Evolutionary conservation across 805 yeast genomes (phyloP), one percentile per base, ranked within the genome.

Genomic region (Monosporozyma aquatica): DNA sequence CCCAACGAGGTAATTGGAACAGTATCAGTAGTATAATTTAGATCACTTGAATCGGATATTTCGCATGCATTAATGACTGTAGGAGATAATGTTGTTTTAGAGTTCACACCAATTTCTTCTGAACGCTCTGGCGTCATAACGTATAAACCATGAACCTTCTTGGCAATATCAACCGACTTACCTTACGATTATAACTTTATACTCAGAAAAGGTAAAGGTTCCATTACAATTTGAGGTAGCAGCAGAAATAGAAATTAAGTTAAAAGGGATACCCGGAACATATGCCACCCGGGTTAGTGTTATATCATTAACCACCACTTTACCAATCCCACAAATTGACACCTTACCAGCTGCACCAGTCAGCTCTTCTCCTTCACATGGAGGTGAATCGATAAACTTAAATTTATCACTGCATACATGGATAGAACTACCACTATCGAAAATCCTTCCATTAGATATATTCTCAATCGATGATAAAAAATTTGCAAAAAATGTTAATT

Each of bases 341-440:
- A 37, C 37, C 13, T 17, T 14, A 32, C 47, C 44, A 26, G 26
- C 42, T n/a, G 38, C 38, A 37, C 44, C 47, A 7, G 33, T 37
- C 4, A 44, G 7, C 5, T 22, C 18, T 8, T 30, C 38, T 17
- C 28, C 36, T 2, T 17, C 15, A 18, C 29, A 21, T 11, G 15
- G 13, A 25, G 37, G 21, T 13, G 13, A 8, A 5, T n/a, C n/a
- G n/a, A 10, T n/a, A 22, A 43, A 36, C 7, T 23, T n/a, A 11
- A 7, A 7, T 21, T 23, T 22, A 10, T 40, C 36, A 14, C 32
- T 21, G 21, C 42, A 37, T 6, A 44, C 32, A 29, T 41, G 47
- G 18, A 20, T 27, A 10, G 47, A 41, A 37, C 44, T 25, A 17
- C 47, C 44, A 24, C 35, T 41, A 17, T 41, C 44, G 22, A 44